Conservation (phyloP, 441 rosid species). For the Erysimum pusillum region DNA sequence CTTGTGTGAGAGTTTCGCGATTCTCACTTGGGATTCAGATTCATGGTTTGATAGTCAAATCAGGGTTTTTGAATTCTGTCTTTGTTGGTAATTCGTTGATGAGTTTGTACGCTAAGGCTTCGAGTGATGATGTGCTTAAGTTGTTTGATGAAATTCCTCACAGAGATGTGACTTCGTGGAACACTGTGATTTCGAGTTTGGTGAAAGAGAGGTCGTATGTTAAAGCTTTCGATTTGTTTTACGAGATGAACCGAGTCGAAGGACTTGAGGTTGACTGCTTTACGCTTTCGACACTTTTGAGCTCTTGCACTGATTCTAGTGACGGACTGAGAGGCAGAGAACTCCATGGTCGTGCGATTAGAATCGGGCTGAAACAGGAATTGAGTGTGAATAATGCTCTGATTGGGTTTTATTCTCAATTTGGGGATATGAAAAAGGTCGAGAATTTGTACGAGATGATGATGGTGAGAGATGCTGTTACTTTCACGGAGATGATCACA, state of each 20-base stretch:
- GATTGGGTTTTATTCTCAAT: slow-evolving; percentile 66
- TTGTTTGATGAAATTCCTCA: slow-evolving; percentile 75
- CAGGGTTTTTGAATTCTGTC: slow-evolving; percentile 55
- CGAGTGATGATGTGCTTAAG: slow-evolving; percentile 48
- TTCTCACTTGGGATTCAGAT: slow-evolving; percentile 73
- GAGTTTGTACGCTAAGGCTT: slow-evolving; percentile 64
- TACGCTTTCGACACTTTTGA: slow-evolving; percentile 67
- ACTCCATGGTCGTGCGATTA: slow-evolving; percentile 69
- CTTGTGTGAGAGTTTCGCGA: slow-evolving; percentile 60
- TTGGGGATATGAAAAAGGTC: slow-evolving; percentile 56
- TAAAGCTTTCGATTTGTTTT: slow-evolving; percentile 61
- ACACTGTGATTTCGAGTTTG: slow-evolving; percentile 71
- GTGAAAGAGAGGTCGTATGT: slow-evolving; percentile 53
- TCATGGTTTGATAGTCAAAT: slow-evolving; percentile 69
- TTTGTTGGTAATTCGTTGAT: slow-evolving; percentile 71
- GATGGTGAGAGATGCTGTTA: slow-evolving; percentile 62
- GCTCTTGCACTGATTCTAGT: slow-evolving; percentile 61
- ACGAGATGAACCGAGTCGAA: slow-evolving; percentile 48
- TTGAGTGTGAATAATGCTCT: slow-evolving; percentile 75
- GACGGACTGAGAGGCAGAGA: slow-evolving; percentile 62
- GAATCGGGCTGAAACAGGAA: slow-evolving; percentile 59
- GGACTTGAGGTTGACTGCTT: slow-evolving; percentile 60
- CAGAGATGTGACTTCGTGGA: slow-evolving; percentile 77
- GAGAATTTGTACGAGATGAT: slow-evolving; percentile 60
- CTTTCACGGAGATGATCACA: slow-evolving; percentile 71